Evolutionary conservation across 441 rosid genomes (phyloP).

Genomic region (Populus trichocarpa): DNA sequence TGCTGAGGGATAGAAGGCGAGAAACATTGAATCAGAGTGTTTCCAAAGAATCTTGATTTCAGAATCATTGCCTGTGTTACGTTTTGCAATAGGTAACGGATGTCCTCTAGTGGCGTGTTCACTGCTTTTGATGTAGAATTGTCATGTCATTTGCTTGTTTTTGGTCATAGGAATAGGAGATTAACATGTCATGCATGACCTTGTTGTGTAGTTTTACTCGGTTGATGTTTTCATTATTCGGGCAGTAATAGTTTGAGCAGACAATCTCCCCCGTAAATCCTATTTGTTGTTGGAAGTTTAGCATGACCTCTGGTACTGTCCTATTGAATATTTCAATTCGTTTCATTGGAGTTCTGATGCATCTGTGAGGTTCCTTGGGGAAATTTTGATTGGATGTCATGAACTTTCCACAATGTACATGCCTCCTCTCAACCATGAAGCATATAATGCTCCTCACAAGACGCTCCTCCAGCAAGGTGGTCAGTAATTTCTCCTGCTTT

Average conservation of each 20-base stretch:
- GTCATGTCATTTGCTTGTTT: too few relatives aligned
- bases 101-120: background rate
- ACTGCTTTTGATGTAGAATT: background rate
- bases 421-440: too few relatives aligned
- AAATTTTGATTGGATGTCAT: too few relatives aligned
- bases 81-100: background rate
- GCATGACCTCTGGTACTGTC: background rate
- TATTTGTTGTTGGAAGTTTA: background rate
- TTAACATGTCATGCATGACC: too few relatives aligned
- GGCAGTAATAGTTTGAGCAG: too few relatives aligned
- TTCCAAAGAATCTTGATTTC: slow-evolving; percentile 37
- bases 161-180: too few relatives aligned
- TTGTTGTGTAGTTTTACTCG: too few relatives aligned
- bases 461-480: too few relatives aligned
- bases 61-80: background rate
- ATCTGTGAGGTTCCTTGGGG: background rate
- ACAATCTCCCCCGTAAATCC: background rate
- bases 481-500: too few relatives aligned
- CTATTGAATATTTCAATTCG: background rate
- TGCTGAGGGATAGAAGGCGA: slow-evolving; percentile 24
- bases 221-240: too few relatives aligned
- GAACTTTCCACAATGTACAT: too few relatives aligned
- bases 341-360: background rate
- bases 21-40: slow-evolving; percentile 13
- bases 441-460: too few relatives aligned